phyloP scores from a whole-genome alignment of 2,329 filamentous ascomycete genomes.

The Colletotrichum tofieldiae region DNA sequence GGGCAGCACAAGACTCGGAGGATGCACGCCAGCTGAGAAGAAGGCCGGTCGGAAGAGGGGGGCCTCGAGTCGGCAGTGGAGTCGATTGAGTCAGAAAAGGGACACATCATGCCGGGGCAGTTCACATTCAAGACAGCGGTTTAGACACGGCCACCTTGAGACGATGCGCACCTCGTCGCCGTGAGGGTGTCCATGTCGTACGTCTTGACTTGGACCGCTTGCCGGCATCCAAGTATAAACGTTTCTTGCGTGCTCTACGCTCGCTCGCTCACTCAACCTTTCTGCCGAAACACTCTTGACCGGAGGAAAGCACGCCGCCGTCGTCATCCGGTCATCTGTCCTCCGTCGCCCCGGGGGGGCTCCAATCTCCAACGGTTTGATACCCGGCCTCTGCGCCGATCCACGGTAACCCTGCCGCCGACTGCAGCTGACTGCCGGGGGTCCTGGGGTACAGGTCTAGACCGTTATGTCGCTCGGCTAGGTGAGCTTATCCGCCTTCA shows the following conservation, averaged over 20 bases:
- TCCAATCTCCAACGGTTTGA: neutral
- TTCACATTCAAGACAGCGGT: neutral
- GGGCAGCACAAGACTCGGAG: neutral
- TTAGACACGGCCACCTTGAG: slow-evolving; percentile 5
- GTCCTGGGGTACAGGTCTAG: neutral
- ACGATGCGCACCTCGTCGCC: neutral
- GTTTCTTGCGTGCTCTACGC: neutral
- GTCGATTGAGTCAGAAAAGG: slow-evolving; percentile 20
- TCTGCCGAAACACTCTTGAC: slow-evolving; percentile 11
- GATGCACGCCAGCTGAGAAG: neutral
- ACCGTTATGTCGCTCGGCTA: neutral
- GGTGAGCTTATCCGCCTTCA: neutral
- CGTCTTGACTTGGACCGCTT: neutral
- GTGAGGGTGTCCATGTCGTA: neutral
- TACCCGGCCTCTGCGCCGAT: neutral
- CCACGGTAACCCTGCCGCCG: slow-evolving; percentile 18
- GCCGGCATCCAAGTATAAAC: slow-evolving; percentile 17
- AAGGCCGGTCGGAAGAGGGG: neutral
- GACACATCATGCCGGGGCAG: neutral
- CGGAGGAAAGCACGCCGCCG: neutral
- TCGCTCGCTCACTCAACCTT: neutral
- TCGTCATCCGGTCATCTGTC: slow-evolving; percentile 22
- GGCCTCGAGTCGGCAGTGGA: slow-evolving; percentile 6
- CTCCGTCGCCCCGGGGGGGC: slow-evolving; percentile 12
- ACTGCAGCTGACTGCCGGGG: slow-evolving; percentile 24